Percentiles rank a stretch among this genome's conserved stretches.
Evolutionary conservation across 1,284 basidiomycete genomes (phyloP).

Genomic region (Puccinia polysora): DNA sequence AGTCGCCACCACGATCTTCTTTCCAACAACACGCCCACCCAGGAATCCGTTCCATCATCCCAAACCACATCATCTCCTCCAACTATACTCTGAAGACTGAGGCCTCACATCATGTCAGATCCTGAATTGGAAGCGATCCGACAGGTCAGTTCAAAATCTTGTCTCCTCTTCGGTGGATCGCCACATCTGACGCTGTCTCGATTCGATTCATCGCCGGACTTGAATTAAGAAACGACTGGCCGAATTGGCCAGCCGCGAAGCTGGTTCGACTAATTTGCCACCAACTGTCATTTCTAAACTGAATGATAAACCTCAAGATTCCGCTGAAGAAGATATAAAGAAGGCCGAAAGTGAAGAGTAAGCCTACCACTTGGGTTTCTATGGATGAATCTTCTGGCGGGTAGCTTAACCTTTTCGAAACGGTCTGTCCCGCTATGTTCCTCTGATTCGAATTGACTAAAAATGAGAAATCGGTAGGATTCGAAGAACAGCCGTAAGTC

Average conservation of each 20-base stretch:
- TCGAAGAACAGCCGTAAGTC: conserved; percentile 9
- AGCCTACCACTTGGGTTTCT: too few species aligned
- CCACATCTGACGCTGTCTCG: background rate
- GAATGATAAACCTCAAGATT: conserved; percentile 61
- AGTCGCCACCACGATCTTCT: too few species aligned
- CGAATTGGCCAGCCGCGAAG: background rate
- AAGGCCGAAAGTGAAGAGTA: conserved; percentile 56
- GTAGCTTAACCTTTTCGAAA: too few species aligned
- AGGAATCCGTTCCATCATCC: too few species aligned
- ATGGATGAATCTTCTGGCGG: too few species aligned
- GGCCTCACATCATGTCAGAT: conserved; percentile 53
- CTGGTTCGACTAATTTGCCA: background rate
- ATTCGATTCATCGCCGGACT: background rate
- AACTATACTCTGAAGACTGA: too few species aligned
- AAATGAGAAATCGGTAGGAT: conserved; percentile 2
- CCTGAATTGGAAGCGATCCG: conserved; percentile 52
- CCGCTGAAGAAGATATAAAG: conserved; percentile 49
- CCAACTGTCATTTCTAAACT: conserved; percentile 7
- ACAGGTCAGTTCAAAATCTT: conserved; percentile 45
- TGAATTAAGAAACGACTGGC: conserved; percentile 16
- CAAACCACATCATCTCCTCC: too few species aligned
- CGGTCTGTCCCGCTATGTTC: too few species aligned
- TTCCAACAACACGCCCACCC: too few species aligned
- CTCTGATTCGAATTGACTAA: too few species aligned
- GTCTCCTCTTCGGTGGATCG: too few species aligned